Base-by-base conservation (phyloP, 495 filamentous ascomycete genomes). In the Aspergillus nidulans region DNA sequence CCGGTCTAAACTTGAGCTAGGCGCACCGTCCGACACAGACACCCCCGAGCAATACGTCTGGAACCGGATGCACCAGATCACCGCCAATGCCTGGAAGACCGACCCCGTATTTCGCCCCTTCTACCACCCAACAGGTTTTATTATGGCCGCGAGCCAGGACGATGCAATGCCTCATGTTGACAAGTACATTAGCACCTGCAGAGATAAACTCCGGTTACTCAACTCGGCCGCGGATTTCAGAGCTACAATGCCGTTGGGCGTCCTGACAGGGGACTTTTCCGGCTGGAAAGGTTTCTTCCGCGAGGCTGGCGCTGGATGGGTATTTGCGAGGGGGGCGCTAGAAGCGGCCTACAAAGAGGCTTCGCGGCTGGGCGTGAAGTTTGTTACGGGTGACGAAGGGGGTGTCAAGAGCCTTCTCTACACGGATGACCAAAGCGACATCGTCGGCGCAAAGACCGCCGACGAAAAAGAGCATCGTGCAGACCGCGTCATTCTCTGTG, bases 241-340 rank as follows among this genome's bases (percentile, higher is more conserved):
- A 2, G 63, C 56, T 7, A 78, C 77, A 4, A 81, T 82, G 80
- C 78, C 79, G 0, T 24, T 70, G 8, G 79, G 78, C 1, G 66
- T 81, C 2, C 53, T 80, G 28, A 80, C 76, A 0, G 80, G 80
- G 0, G 60, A 71, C 0, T 81, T 81, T 44, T 72, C 69, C 0
- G 64, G 65, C 0, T 82, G 80, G 80, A 75, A 75, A 52, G 79
- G 79, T 13, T 77, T 70, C 62, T 65, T 70, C 18, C 76, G 70
- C 43, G 58, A 69, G 13, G 53, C 53, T 2, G 70, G 72, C 16
- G 73, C 77, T 0, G 79, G 79, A 12, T 82, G 79, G 79, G 73
- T 80, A 1, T 72, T 73, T 53, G 78, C 79, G 0, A 60, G 64
- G 7, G 72, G 71, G n/a, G 76, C 79, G 0, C 64, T 81, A 55